Conservation (phyloP, 768 basidiomycete species). For the Lactarius vividus region DNA sequence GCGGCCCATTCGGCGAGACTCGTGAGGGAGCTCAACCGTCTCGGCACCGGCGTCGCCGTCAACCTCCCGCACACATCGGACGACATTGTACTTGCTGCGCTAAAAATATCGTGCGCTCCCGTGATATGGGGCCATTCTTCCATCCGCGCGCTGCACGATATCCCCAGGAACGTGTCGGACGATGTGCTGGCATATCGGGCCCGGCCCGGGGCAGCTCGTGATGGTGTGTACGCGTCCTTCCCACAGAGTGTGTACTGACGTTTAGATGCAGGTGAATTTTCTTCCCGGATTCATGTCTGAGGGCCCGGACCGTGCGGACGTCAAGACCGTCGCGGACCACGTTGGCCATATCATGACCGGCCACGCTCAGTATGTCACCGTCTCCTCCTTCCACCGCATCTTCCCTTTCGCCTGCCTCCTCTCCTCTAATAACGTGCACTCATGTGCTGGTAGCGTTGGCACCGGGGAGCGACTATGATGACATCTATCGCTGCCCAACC, state of each 20-base stretch:
- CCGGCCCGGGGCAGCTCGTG: slow-evolving; percentile 64
- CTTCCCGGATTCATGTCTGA: slow-evolving; percentile 62
- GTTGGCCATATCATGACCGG: slow-evolving; percentile 81
- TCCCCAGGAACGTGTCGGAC: slow-evolving; percentile 81
- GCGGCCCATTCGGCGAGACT: too few species aligned
- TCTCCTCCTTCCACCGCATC: slow-evolving; percentile 9
- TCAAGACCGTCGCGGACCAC: too few species aligned
- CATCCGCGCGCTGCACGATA: slow-evolving; percentile 71
- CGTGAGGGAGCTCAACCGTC: slow-evolving; percentile 88
- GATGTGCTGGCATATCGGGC: slow-evolving; percentile 73
- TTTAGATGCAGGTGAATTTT: slow-evolving; percentile 69
- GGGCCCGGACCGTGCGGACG: slow-evolving; percentile 57
- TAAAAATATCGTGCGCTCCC: slow-evolving; percentile 58
- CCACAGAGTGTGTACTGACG: not conserved
- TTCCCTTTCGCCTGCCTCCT: not conserved
- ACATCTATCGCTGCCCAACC: too few species aligned
- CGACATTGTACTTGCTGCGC: slow-evolving; percentile 76
- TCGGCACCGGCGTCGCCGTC: slow-evolving; percentile 88
- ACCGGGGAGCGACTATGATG: slow-evolving; percentile 85
- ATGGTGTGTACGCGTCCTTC: slow-evolving; percentile 58
- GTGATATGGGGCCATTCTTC: slow-evolving; percentile 95
- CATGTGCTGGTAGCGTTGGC: slow-evolving; percentile 57
- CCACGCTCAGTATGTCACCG: slow-evolving; percentile 69
- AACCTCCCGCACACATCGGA: slow-evolving; percentile 94
- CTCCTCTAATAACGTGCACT: not conserved